phyloP scores from a whole-genome alignment of 345 rosid genomes.

The Turnera subulata region DNA sequence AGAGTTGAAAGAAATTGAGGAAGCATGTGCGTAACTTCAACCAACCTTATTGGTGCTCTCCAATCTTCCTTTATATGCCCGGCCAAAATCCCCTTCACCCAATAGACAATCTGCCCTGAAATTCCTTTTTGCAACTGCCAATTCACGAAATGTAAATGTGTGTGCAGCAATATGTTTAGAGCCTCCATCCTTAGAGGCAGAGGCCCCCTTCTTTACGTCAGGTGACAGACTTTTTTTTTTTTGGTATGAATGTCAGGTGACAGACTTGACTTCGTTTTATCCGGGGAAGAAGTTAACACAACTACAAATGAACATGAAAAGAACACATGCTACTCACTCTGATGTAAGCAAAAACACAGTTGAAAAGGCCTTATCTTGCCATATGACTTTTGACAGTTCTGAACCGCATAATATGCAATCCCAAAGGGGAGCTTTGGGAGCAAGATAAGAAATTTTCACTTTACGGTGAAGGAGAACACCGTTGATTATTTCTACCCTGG shows the following conservation, averaged over 20 bases:
- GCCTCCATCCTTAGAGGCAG: slow-evolving; percentile 5
- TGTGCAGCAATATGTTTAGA: slow-evolving; percentile 15
- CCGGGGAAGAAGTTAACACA: too few species aligned
- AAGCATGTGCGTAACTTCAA: too few species aligned
- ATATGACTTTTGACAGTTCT: slow-evolving; percentile 59
- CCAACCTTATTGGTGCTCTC: slow-evolving; percentile 25
- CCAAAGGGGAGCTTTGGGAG: slow-evolving; percentile 33
- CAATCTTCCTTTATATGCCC: slow-evolving; percentile 22
- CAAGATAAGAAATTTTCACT: slow-evolving; percentile 70
- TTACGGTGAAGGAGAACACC: slow-evolving; percentile 67
- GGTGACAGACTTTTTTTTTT: too few species aligned
- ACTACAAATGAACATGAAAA: too few species aligned
- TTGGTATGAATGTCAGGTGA: too few species aligned
- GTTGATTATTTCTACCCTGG: slow-evolving; percentile 83
- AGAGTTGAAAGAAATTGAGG: too few species aligned
- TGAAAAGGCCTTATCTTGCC: too few species aligned
- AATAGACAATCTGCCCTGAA: slow-evolving; percentile 19
- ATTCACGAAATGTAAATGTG: slow-evolving; percentile 22
- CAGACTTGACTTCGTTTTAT: too few species aligned
- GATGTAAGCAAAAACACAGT: too few species aligned
- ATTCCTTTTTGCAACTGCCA: slow-evolving; percentile 19
- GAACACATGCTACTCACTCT: too few species aligned
- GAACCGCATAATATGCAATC: slow-evolving; percentile 35
- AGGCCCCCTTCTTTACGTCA: too few species aligned
- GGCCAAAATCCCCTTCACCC: slow-evolving; percentile 33